phyloP scores from a whole-genome alignment of 2,329 filamentous ascomycete genomes.

The Aspergillus ustus region DNA sequence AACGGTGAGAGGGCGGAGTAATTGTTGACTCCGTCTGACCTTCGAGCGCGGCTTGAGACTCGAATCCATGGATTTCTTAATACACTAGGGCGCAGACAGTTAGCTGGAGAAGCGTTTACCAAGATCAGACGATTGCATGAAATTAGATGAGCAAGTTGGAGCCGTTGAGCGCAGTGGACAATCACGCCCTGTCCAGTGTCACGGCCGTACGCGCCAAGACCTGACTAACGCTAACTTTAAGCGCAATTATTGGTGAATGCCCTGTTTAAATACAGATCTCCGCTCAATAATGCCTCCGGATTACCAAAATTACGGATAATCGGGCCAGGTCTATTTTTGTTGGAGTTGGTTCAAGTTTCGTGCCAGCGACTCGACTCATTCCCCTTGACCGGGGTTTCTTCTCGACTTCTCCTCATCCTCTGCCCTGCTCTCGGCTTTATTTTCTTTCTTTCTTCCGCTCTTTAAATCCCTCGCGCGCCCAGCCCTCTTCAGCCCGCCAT shows the following conservation, averaged over 20 bases:
- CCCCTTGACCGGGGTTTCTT: background rate
- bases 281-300: background rate
- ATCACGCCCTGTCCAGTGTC: background rate
- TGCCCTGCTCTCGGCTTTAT: background rate
- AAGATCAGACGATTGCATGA: background rate
- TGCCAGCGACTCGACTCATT: background rate
- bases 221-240: background rate
- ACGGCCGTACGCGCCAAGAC: background rate
- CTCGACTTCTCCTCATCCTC: background rate
- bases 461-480: background rate
- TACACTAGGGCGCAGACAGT: background rate
- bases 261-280: background rate
- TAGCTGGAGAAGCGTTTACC: background rate
- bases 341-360: background rate
- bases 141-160: background rate
- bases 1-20: background rate
- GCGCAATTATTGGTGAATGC: background rate
- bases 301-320: background rate
- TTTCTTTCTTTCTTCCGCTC: constrained; percentile 1
- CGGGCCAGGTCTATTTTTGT: background rate
- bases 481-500: constrained; percentile 3
- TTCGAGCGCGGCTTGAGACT: background rate
- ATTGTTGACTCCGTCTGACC: background rate
- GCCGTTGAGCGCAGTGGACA: background rate
- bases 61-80: background rate